Evolutionary conservation across 306 rosid species (phyloP), one percentile per base, ranked within the genome.

Genomic region (Prunus mira): DNA sequence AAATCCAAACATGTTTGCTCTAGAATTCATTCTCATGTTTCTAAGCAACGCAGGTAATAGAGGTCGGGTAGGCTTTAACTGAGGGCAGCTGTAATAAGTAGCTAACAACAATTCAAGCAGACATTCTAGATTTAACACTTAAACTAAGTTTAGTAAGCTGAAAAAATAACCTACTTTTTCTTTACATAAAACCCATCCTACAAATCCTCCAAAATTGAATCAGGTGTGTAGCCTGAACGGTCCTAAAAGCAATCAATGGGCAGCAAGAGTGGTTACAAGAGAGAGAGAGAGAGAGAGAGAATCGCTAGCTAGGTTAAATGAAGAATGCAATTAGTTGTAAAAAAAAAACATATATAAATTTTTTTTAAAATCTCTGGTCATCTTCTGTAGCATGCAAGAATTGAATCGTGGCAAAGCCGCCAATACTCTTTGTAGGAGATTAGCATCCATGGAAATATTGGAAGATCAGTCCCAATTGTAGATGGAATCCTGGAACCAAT

Each of bases 381-480:
- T 61, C 74, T 69, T 75, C 86, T 75, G 76, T 75, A 80, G 86
- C 95, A 86, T 47, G 81, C 78, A 41, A 90, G 67, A 65, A 94
- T 81, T 25, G 92, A 89, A 79, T 92, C 91, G 13, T 65, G 80
- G 76, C 98, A 90, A 67, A 89, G 87, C 77, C 71, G 34, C 98
- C 96, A 92, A 85, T 86, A 88, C 80, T 89, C 87, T 87, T 74
- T 92, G 89, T 75, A 87, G 47, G 95, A 91, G 70, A 94, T 80
- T 78, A 81, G 81, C 89, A 86, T 88, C 98, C 97, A 94, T 73
- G 96, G 93, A 91, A 86, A 67, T 20, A 80, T 88, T 75, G 98
- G 95, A 77, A 87, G 85, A 74, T 84, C 81, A 54, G 89, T 79
- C 69, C 91, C 87, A 12, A 85, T 74, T 51, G 80, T 71, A 67